Evolutionary conservation across 2,329 filamentous ascomycete genomes (phyloP), one percentile per base, ranked within the genome.

Genomic region (Rutstroemia sp.): DNA sequence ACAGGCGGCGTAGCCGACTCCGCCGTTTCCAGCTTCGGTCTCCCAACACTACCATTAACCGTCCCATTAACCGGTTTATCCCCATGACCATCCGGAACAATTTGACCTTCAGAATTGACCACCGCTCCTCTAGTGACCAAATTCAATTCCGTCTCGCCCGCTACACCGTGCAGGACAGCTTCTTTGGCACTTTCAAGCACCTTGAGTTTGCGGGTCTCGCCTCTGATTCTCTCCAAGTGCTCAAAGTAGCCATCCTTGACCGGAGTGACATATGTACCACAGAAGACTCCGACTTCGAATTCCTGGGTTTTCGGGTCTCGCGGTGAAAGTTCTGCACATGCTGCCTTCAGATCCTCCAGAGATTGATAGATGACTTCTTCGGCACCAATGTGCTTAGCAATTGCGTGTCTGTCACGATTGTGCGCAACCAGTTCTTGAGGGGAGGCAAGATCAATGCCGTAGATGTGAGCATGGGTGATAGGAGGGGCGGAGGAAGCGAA

Each of bases 261-360:
- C 0, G 83, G 83, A 0, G 92, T 96, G 59, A 89, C 78, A 71
- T 96, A 96, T 61, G 84, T 83, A 47, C 92, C 92, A 67, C 85
- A 90, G 75, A 97, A 96, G 8, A 96, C 92, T 54, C 92, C 92
- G 2, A 95, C 84, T 69, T 97, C 92, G 63, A 96, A 96, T 55
- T 86, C 76, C 61, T 80, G 75, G 8, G 76, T 76, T 47, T 57
- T 59, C 64, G 81, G 69, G 59, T 80, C 73, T 55, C 79, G 74
- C 51, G 83, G 79, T 59, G 83, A 84, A 4, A 89, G 80, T 63
- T 90, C 84, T 1, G 84, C 79, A 67, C 92, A 96, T 0, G 91
- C 84, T 30, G 79, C 82, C 67, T 87, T 86, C n/a, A 97, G 77
- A 65, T 95, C 92, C 1, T 84, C 79, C 1, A 97, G 79, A 16